These are phyloP conservation scores for Rubia yunnanensis DNA, from an alignment of 257 asterid genomes.

Conservation along the genomic window DNA sequence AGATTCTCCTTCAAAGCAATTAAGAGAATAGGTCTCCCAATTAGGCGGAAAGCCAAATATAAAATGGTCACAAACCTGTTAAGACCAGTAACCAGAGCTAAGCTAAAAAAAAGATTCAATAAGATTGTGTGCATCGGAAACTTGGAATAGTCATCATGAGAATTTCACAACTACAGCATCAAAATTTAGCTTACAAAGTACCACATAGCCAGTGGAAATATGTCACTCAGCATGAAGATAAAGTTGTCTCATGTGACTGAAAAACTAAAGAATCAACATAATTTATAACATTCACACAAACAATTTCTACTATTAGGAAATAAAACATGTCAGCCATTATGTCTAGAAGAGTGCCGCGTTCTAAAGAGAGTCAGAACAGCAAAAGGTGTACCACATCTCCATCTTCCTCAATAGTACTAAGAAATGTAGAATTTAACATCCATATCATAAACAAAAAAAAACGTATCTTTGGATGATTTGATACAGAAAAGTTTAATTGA, in stretches of 20 bases:
- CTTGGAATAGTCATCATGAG: neutral
- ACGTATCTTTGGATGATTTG: neutral
- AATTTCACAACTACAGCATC: neutral
- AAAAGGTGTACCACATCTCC: neutral
- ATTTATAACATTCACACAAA: neutral
- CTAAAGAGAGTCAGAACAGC: neutral
- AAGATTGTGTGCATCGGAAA: neutral
- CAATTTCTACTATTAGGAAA: no score
- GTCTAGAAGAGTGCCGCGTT: neutral
- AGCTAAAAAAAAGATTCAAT: neutral
- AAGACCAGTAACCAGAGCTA: constrained; percentile 10
- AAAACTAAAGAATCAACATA: neutral
- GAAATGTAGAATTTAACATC: constrained; percentile 1
- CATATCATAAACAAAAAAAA: no score
- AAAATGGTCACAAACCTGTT: constrained; percentile 58
- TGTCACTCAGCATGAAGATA: neutral
- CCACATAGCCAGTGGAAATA: neutral
- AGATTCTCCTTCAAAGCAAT: constrained; percentile 25
- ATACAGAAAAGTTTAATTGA: neutral
- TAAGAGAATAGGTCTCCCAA: constrained; percentile 54
- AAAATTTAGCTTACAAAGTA: neutral
- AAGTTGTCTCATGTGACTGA: neutral
- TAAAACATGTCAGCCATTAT: neutral
- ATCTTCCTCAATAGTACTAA: neutral
- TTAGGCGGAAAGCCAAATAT: constrained; percentile 59